Percentiles rank a stretch among this genome's conserved stretches.
Evolutionary conservation across 2,329 filamentous ascomycete species (phyloP).

Genomic region (Penicillium sp.): DNA sequence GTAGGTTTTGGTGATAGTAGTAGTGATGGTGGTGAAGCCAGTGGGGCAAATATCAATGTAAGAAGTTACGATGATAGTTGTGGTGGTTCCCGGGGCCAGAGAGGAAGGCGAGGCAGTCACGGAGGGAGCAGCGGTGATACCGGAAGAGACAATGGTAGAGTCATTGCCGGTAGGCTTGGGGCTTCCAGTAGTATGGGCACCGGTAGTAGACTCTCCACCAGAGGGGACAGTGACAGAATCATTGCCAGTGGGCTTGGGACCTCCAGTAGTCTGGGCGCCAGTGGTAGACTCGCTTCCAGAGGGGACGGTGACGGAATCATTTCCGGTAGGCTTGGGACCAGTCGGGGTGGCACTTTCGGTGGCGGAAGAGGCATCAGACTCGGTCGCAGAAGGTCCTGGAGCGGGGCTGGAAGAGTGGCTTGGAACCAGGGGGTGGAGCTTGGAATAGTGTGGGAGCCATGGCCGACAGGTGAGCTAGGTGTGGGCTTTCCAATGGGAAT

Average conservation of each 20-base stretch:
- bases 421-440: conserved; percentile 1
- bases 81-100: conserved; percentile 29
- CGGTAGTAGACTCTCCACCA: too few relatives aligned
- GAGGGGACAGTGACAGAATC: neutral
- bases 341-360: neutral
- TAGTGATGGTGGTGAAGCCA: conserved; percentile 44
- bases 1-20: conserved; percentile 40
- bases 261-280: neutral
- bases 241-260: neutral
- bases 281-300: neutral
- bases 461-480: conserved; percentile 4
- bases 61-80: conserved; percentile 41
- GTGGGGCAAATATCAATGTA: conserved; percentile 46
- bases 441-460: conserved; percentile 1
- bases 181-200: neutral
- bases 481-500: conserved; percentile 4
- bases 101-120: conserved; percentile 17
- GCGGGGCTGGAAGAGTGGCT: neutral
- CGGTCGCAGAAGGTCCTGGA: neutral
- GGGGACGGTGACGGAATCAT: neutral
- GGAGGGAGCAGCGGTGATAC: conserved; percentile 9
- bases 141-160: conserved; percentile 8
- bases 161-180: conserved; percentile 10
- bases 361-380: conserved; percentile 1
- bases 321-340: neutral